These are phyloP conservation scores for Helenozyma rhizophorensis DNA, from an alignment of 805 yeast genomes.

Conservation along the genomic window DNA sequence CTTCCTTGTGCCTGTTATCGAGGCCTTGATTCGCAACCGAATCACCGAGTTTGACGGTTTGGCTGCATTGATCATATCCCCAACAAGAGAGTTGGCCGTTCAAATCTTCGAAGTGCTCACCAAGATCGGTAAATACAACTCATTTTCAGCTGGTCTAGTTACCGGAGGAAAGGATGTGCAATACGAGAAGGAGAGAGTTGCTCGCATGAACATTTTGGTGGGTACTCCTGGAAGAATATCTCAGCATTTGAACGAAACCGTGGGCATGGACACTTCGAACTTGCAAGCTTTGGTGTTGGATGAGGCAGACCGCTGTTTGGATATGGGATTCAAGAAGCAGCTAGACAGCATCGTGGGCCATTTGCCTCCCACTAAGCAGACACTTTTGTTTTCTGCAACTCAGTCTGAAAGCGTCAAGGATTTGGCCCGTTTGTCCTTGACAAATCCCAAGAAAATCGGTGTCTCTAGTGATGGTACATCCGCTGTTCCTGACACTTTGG, in stretches of 20 bases:
- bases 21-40: slow-evolving; percentile 58
- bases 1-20: slow-evolving; percentile 76
- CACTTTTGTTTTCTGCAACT: slow-evolving; percentile 83
- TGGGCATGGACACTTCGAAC: slow-evolving; percentile 69
- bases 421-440: slow-evolving; percentile 72
- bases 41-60: slow-evolving; percentile 86
- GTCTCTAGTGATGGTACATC: slow-evolving; percentile 42
- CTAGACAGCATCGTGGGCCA: slow-evolving; percentile 75
- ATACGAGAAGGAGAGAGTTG: slow-evolving; percentile 75
- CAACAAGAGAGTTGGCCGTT: slow-evolving; percentile 87
- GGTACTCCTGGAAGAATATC: slow-evolving; percentile 91
- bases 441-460: slow-evolving; percentile 50
- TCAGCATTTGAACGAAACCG: slow-evolving; percentile 88
- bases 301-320: slow-evolving; percentile 90
- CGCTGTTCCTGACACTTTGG: slow-evolving; percentile 78
- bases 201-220: slow-evolving; percentile 73
- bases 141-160: slow-evolving; percentile 84
- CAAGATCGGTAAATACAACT: slow-evolving; percentile 71
- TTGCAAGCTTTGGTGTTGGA: slow-evolving; percentile 78
- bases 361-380: slow-evolving; percentile 77
- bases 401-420: slow-evolving; percentile 80
- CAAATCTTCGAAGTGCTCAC: slow-evolving; percentile 85
- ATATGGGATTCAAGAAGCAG: slow-evolving; percentile 87
- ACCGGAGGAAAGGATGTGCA: slow-evolving; percentile 91
- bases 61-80: slow-evolving; percentile 86